These are phyloP conservation scores for Gliomastix tumulicola DNA, from an alignment of 2,329 filamentous ascomycete genomes.

Conservation along the genomic window DNA sequence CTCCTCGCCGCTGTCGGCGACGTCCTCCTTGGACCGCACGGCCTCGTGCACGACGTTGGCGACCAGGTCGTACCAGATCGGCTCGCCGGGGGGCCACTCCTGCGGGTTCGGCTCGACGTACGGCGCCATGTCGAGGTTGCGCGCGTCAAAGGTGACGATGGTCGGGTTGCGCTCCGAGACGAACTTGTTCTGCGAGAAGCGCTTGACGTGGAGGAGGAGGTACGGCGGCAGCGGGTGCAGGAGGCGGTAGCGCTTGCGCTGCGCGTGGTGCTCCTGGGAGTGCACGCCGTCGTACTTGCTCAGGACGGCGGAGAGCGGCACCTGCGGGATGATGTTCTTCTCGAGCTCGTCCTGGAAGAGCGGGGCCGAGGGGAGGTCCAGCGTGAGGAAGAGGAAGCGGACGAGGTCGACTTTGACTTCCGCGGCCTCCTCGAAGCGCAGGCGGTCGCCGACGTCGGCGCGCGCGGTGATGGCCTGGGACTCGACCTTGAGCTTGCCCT, in stretches of 20 bases:
- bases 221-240: conserved; percentile 87
- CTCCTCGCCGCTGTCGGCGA: conserved; percentile 84
- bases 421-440: conserved; percentile 89
- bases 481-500: conserved; percentile 86
- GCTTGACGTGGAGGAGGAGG: conserved; percentile 91
- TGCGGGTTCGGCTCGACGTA: conserved; percentile 84
- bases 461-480: conserved; percentile 90
- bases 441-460: conserved; percentile 76
- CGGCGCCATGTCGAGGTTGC: conserved; percentile 75
- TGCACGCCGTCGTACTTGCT: conserved; percentile 87
- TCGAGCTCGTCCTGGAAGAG: conserved; percentile 94
- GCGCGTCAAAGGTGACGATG: conserved; percentile 91
- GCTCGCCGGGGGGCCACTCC: conserved; percentile 65
- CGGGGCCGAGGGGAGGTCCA: conserved; percentile 86
- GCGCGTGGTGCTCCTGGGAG: conserved; percentile 82
- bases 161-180: conserved; percentile 94
- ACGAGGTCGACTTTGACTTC: conserved; percentile 69
- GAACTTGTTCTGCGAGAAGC: conserved; percentile 95
- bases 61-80: conserved; percentile 90
- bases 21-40: conserved; percentile 70
- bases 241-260: conserved; percentile 82
- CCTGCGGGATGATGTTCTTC: conserved; percentile 92
- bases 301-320: conserved; percentile 75
- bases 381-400: conserved; percentile 84
- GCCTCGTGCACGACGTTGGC: conserved; percentile 90